Base-by-base conservation (phyloP, 2,329 filamentous ascomycete genomes). In the Karstenula rhodostoma region DNA sequence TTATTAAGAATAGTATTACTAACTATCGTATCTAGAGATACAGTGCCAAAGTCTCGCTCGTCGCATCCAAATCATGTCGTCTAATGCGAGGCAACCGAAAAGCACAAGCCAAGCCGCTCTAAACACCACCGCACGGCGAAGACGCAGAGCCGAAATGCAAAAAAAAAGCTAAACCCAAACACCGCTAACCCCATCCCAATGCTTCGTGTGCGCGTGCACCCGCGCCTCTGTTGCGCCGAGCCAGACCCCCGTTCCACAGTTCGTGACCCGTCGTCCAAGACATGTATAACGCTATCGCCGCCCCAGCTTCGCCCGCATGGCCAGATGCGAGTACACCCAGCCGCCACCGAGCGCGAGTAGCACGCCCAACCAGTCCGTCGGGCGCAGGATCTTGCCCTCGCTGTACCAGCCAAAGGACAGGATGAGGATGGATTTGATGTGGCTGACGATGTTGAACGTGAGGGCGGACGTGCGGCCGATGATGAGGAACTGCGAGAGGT, bases 351-450 rank as follows among this genome's bases (percentile, higher is more conserved):
- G 68, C 33, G 80, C 80, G 29, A 82, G 65, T n/a, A 79, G 56
- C 12, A 82, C 80, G 58, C 80, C 80, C n/a, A 78, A 67, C 59
- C 75, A 71, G 61, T 82, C 80, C 46, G 73, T 72, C 12, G 71
- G 56, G 47, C 73, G 79, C 32, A 81, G 69, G 12, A 76, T 67
- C 62, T 79, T 78, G 57, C 78, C 78, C 64, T 82, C 80, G 67
- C 76, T 80, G 58, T 81, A 76, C 80, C 80, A 82, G 12, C 80
- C 80, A 63, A 81, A 79, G 23, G 76, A 78, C 60, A 82, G 68
- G 53, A 82, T 82, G 35, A 81, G 74, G 33, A 82, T 80, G 17
- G 80, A 81, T 74, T 82, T 82, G 49, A 82, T 73, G 64, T 81
- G 80, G 65, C 68, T 72, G 58, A 77, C 74, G 57, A 78, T 78